Percentiles rank a stretch among this genome's conserved stretches.
Evolutionary conservation across 345 rosid species (phyloP).

Genomic region (Salix brachista): DNA sequence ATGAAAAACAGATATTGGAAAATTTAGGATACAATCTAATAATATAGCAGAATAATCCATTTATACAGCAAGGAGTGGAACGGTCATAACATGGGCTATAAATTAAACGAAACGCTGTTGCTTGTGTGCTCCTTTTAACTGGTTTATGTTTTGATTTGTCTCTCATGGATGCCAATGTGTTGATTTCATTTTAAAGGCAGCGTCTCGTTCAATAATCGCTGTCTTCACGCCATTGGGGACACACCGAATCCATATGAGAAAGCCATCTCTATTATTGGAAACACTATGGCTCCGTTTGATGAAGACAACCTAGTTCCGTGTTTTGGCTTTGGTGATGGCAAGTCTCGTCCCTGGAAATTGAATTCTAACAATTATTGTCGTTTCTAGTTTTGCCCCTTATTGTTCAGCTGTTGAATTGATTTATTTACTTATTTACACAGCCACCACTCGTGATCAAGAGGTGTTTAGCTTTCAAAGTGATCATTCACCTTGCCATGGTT

Average conservation of each 20-base stretch:
- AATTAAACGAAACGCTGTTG: not conserved
- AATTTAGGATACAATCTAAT: not conserved
- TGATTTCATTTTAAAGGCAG: constrained; percentile 34
- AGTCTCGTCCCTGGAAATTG: not conserved
- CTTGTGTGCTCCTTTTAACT: not conserved
- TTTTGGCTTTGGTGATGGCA: constrained; percentile 89
- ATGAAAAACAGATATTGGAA: not conserved
- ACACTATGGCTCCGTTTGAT: constrained; percentile 75
- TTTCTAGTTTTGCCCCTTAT: not conserved
- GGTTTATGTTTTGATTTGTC: not conserved
- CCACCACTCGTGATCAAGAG: constrained; percentile 66
- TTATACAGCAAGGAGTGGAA: not conserved
- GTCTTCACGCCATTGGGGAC: constrained; percentile 56
- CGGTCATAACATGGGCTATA: not conserved
- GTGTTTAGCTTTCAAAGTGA: constrained; percentile 73
- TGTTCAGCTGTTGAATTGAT: not conserved
- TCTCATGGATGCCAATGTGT: constrained; percentile 11
- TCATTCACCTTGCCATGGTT: constrained; percentile 71
- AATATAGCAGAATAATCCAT: not conserved
- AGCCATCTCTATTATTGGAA: constrained; percentile 70
- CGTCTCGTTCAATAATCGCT: constrained; percentile 50
- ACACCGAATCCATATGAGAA: constrained; percentile 73
- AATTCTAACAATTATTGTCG: not conserved
- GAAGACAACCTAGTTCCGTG: constrained; percentile 83
- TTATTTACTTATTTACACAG: constrained; percentile 23